Percentiles rank a stretch among this genome's conserved stretches.
These are phyloP conservation scores for Clonostachys solani DNA, from an alignment of 2,329 filamentous ascomycete genomes.

Conservation along the genomic window DNA sequence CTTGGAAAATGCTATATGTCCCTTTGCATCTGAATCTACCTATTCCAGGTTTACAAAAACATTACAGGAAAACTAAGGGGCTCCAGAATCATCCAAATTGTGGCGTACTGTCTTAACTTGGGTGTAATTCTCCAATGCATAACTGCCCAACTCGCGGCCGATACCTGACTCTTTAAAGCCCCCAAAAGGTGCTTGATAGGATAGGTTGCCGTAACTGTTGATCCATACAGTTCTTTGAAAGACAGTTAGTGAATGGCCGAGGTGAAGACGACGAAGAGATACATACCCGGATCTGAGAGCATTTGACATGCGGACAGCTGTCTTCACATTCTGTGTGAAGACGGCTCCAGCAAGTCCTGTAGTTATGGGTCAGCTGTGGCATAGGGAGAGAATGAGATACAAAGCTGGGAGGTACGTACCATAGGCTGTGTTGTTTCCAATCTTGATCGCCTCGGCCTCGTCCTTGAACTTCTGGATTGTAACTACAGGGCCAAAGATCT, in stretches of 20 bases:
- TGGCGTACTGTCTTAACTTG: slow-evolving; percentile 58
- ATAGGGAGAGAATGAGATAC: too few species aligned
- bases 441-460: slow-evolving; percentile 68
- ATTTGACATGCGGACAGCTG: slow-evolving; percentile 72
- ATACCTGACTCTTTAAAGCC: slow-evolving; percentile 78
- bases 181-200: slow-evolving; percentile 60
- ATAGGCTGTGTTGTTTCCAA: slow-evolving; percentile 71
- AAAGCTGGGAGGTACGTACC: slow-evolving; percentile 29
- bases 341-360: slow-evolving; percentile 64
- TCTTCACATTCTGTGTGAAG: slow-evolving; percentile 76
- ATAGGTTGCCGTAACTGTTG: slow-evolving; percentile 26
- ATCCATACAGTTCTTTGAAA: slow-evolving; percentile 38
- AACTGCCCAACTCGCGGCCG: slow-evolving; percentile 70
- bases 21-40: too few species aligned
- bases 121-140: slow-evolving; percentile 62
- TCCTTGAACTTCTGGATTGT: slow-evolving; percentile 77
- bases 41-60: too few species aligned
- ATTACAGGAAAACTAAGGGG: too few species aligned
- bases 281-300: slow-evolving; percentile 57
- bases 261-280: too few species aligned
- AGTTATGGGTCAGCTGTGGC: too few species aligned
- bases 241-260: too few species aligned
- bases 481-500: slow-evolving; percentile 84
- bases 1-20: too few species aligned
- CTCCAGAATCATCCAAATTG: too few species aligned